Base-by-base conservation (phyloP, 139 green algal species). In the Bryopsis sp. region DNA sequence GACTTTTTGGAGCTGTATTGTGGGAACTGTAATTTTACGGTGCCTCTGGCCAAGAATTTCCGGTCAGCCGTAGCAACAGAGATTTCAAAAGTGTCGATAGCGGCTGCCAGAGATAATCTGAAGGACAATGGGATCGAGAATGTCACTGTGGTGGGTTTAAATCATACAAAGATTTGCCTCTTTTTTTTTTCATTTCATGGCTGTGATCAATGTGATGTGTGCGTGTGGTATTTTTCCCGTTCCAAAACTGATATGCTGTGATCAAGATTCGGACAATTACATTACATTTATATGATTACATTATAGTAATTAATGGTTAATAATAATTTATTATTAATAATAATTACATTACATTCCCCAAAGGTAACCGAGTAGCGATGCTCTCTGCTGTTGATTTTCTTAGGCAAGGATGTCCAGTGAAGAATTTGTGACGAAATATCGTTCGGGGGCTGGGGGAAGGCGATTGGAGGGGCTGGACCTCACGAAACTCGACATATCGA, bases 21-120 rank as follows among this genome's bases (percentile, higher is more conserved):
- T 67, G 92, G 92, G 50, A 97, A 97, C 76, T 88, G 88, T 46
- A 97, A 96, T 79, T 96, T 97, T 84, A 95, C 89, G 0, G 75
- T 92, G 0, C 86, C 90, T 0, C 62, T 97, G 24, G 85, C 90
- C 3, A 71, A 81, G 31, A 93, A 92, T 75, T 96, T 95, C 82
- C 62, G 78, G 43, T 63, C 76, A 75, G 79, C 93, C 26, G 74
- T 97, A 2, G 90, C 88, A 0, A 97, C 90, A n/a, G 90, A 97
- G 78, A 76, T 97, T 26, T 89, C 85, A 67, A 95, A 95, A 71
- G 63, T 72, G 0, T 79, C 79, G 0, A 88, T 96, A 4, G 86
- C 82, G 7, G 88, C 90, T 1, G 91, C 90, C 2, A 64, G 67
- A 28, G 59, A 81, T 31, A 90, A 90, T 76, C 63, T 84, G 39